These are phyloP conservation scores for Curvularia eragrostidis DNA, from an alignment of 2,329 filamentous ascomycete genomes.

Conservation along the genomic window DNA sequence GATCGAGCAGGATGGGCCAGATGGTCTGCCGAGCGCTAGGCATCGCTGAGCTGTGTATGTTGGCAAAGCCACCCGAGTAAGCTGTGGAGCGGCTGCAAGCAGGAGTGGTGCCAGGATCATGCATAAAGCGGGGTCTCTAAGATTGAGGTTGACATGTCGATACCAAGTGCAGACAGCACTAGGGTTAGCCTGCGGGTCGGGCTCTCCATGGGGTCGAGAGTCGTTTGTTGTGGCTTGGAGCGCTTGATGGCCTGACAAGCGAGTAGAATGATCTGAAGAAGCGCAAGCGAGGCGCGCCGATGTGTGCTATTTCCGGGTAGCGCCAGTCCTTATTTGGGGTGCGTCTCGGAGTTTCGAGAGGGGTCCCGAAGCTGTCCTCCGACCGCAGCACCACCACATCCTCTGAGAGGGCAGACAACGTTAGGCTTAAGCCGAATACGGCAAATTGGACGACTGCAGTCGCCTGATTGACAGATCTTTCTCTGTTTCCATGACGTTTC, in stretches of 20 bases:
- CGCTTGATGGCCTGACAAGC: neutral
- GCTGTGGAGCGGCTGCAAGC: slow-evolving; percentile 21
- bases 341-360: slow-evolving; percentile 33
- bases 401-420: slow-evolving; percentile 14
- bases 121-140: slow-evolving; percentile 1
- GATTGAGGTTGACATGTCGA: slow-evolving; percentile 11
- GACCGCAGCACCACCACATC: slow-evolving; percentile 25
- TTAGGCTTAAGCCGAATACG: slow-evolving; percentile 4
- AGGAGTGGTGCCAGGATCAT: slow-evolving; percentile 18
- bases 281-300: slow-evolving; percentile 21
- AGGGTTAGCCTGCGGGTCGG: neutral
- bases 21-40: slow-evolving; percentile 18
- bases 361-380: slow-evolving; percentile 35
- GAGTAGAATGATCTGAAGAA: slow-evolving; percentile 17
- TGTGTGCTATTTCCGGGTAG: slow-evolving; percentile 22
- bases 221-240: slow-evolving; percentile 10
- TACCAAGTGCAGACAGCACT: neutral
- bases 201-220: slow-evolving; percentile 22
- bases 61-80: slow-evolving; percentile 22
- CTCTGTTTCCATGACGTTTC: slow-evolving; percentile 16
- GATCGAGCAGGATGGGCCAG: slow-evolving; percentile 13
- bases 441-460: slow-evolving; percentile 6
- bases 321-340: slow-evolving; percentile 22
- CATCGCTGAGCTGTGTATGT: slow-evolving; percentile 24
- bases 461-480: neutral